Evolutionary conservation across 2,329 filamentous ascomycete species (phyloP).

Genomic region (Grosmannia penicillata): DNA sequence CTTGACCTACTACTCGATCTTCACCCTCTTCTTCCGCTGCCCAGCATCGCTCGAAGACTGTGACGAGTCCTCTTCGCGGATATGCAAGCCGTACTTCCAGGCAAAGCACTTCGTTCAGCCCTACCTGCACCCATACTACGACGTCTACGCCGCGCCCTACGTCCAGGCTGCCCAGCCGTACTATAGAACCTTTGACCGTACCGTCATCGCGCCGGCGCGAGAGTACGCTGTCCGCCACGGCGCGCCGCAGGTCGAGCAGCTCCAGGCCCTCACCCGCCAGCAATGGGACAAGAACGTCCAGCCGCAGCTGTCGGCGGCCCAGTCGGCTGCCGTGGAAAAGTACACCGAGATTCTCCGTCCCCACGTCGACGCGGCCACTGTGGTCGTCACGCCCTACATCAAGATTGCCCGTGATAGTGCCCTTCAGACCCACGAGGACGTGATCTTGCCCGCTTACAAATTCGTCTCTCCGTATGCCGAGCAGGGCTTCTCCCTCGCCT

Average conservation of each 20-base stretch:
- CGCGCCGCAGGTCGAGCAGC: constrained; percentile 55
- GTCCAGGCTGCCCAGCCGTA: constrained; percentile 67
- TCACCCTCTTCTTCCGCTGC: constrained; percentile 71
- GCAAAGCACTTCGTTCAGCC: constrained; percentile 50
- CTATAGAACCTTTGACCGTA: constrained; percentile 44
- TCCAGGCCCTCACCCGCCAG: constrained; percentile 46
- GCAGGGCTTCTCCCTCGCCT: constrained; percentile 51
- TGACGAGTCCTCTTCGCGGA: constrained; percentile 51
- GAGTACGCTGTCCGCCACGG: constrained; percentile 57
- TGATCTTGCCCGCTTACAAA: constrained; percentile 55
- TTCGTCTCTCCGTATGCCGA: constrained; percentile 54
- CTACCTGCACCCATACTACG: constrained; percentile 72
- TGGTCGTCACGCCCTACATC: constrained; percentile 56
- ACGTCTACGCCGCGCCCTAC: constrained; percentile 71
- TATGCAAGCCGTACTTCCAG: constrained; percentile 75
- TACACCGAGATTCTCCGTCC: constrained; percentile 63
- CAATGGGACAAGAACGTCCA: constrained; percentile 71
- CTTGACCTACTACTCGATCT: constrained; percentile 71
- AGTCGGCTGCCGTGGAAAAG: constrained; percentile 42
- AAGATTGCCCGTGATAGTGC: constrained; percentile 46
- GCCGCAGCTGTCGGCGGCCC: constrained; percentile 56
- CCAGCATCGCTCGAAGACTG: constrained; percentile 55
- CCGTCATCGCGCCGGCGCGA: constrained; percentile 54
- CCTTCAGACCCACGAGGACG: constrained; percentile 53
- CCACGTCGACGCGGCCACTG: constrained; percentile 48